Evolutionary conservation across 495 filamentous ascomycete genomes (phyloP).

Genomic region (Beverwykella pulmonaria): DNA sequence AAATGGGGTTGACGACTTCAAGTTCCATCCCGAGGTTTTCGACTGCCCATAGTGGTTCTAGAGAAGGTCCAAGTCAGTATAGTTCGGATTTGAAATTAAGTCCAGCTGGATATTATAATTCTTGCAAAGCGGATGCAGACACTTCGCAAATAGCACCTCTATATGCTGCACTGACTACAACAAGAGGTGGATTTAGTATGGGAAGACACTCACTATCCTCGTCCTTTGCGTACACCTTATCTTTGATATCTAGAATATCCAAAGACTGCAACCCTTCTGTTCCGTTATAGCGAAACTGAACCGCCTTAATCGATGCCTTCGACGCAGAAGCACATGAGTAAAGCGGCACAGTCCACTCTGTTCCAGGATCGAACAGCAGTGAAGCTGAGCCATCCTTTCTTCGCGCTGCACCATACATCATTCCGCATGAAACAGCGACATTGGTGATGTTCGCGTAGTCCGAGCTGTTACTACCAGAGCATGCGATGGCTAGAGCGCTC

Average conservation of each 20-base stretch:
- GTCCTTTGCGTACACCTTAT: constrained; percentile 39
- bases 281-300: constrained; percentile 45
- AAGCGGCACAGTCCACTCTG: constrained; percentile 47
- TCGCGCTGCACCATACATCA: constrained; percentile 46
- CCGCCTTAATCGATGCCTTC: constrained; percentile 51
- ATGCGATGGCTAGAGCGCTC: constrained; percentile 34
- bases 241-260: constrained; percentile 31
- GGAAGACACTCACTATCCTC: constrained; percentile 14
- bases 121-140: too few species aligned
- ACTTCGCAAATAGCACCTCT: too few species aligned
- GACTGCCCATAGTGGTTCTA: constrained; percentile 42
- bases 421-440: constrained; percentile 46
- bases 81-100: too few species aligned
- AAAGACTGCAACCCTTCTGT: constrained; percentile 40
- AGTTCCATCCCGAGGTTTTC: constrained; percentile 41
- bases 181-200: too few species aligned
- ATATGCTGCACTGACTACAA: too few species aligned
- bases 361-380: constrained; percentile 43
- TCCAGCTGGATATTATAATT: too few species aligned
- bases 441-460: constrained; percentile 50
- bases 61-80: neutral
- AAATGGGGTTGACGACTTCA: constrained; percentile 41
- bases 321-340: constrained; percentile 49
- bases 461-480: constrained; percentile 34
- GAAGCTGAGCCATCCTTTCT: constrained; percentile 39